These are phyloP conservation scores for Populus euphratica DNA, from an alignment of 345 rosid species.

Conservation along the genomic window DNA sequence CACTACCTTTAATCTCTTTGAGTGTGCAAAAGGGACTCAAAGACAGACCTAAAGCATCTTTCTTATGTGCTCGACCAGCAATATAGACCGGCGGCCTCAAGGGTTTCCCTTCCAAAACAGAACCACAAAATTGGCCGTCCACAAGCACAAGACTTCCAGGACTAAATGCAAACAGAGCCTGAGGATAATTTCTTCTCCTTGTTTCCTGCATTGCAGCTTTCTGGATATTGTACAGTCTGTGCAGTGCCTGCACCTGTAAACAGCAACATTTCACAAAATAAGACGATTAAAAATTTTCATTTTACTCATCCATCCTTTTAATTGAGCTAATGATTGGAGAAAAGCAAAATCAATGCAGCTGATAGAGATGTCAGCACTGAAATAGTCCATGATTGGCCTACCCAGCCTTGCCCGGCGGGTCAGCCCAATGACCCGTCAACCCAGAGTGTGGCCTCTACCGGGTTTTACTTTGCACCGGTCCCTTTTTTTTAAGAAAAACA, in stretches of 20 bases:
- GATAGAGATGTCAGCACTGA: not conserved
- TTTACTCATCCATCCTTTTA: not conserved
- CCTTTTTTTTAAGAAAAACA: too few relatives aligned
- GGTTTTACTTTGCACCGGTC: too few relatives aligned
- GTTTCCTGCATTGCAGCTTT: not conserved
- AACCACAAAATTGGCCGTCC: not conserved
- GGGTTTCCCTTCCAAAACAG: conserved; percentile 9
- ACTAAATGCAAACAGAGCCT: conserved; percentile 1
- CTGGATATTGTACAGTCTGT: conserved; percentile 14
- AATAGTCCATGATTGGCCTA: not conserved
- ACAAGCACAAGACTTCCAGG: not conserved
- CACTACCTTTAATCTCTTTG: not conserved
- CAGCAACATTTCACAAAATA: not conserved
- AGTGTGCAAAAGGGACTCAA: not conserved
- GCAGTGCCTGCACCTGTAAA: conserved; percentile 18
- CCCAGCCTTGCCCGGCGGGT: too few relatives aligned
- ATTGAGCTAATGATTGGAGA: not conserved
- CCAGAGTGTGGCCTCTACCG: too few relatives aligned
- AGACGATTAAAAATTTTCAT: not conserved
- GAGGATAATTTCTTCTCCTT: not conserved
- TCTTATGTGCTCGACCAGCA: not conserved
- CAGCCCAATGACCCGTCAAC: too few relatives aligned
- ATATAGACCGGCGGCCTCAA: conserved; percentile 3
- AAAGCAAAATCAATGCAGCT: not conserved
- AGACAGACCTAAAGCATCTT: not conserved